Evolutionary conservation across 805 yeast species (phyloP).

Genomic region (Pichia membranifaciens): DNA sequence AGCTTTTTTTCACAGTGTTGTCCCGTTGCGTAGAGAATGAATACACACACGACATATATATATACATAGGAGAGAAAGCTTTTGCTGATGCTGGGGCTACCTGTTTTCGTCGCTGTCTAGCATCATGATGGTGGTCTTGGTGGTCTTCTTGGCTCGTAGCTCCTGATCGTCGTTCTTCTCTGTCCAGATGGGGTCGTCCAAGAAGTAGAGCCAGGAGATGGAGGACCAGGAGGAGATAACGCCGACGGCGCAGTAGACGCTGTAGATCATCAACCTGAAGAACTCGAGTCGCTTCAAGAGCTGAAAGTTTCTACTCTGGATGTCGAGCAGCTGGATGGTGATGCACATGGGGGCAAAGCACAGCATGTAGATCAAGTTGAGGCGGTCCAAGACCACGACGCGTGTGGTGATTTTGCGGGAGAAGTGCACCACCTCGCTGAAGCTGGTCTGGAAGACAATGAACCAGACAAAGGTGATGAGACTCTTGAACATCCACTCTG

Average conservation of each 20-base stretch:
- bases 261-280: constrained; percentile 70
- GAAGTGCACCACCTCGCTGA: constrained; percentile 57
- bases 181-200: constrained; percentile 68
- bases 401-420: constrained; percentile 36
- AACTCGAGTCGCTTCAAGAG: constrained; percentile 61
- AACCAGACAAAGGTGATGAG: constrained; percentile 82
- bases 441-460: constrained; percentile 64
- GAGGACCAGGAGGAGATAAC: constrained; percentile 84
- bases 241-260: constrained; percentile 84
- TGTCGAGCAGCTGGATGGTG: constrained; percentile 38
- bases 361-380: constrained; percentile 58
- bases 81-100: too few species aligned
- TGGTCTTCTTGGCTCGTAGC: background rate
- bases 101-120: background rate
- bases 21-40: too few species aligned
- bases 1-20: too few species aligned
- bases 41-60: too few species aligned
- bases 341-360: constrained; percentile 63
- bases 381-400: constrained; percentile 65
- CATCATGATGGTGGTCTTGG: background rate
- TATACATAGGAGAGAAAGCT: too few species aligned
- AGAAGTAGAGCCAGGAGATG: constrained; percentile 80
- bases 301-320: constrained; percentile 50
- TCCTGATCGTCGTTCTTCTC: constrained; percentile 17
- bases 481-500: constrained; percentile 73